Evolutionary conservation across 495 filamentous ascomycete genomes (phyloP).

Genomic region (Rhypophila decipiens): DNA sequence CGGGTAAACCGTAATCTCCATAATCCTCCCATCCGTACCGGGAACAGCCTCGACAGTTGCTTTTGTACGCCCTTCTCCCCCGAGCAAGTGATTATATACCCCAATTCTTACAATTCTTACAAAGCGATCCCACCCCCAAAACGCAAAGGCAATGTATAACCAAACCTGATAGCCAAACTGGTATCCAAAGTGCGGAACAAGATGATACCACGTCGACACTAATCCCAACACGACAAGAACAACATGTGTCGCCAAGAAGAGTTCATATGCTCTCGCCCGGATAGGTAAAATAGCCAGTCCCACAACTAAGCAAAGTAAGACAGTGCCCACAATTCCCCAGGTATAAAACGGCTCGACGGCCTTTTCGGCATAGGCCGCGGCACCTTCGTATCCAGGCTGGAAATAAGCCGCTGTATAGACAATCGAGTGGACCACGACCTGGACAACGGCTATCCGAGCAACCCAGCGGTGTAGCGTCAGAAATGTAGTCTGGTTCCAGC

Average conservation of each 20-base stretch:
- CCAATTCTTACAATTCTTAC: not conserved
- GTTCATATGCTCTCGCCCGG: not conserved
- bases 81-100: not conserved
- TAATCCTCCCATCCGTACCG: not conserved
- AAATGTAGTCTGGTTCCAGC: slow-evolving; percentile 39
- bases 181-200: not conserved
- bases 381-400: not conserved
- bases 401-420: not conserved
- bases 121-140: not conserved
- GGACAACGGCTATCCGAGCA: not conserved
- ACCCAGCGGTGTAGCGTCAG: slow-evolving; percentile 39
- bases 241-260: not conserved
- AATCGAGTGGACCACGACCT: not conserved
- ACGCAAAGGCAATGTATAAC: not conserved
- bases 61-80: not conserved
- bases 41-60: not conserved
- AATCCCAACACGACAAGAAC: not conserved
- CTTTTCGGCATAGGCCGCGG: not conserved
- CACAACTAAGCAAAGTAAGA: not conserved
- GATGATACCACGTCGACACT: not conserved
- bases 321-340: not conserved
- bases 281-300: not conserved
- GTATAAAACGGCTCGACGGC: not conserved
- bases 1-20: not conserved
- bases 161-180: not conserved